Evolutionary conservation across 2,329 filamentous ascomycete species (phyloP), one percentile per base, ranked within the genome.

Genomic region (Neonectria punicea): DNA sequence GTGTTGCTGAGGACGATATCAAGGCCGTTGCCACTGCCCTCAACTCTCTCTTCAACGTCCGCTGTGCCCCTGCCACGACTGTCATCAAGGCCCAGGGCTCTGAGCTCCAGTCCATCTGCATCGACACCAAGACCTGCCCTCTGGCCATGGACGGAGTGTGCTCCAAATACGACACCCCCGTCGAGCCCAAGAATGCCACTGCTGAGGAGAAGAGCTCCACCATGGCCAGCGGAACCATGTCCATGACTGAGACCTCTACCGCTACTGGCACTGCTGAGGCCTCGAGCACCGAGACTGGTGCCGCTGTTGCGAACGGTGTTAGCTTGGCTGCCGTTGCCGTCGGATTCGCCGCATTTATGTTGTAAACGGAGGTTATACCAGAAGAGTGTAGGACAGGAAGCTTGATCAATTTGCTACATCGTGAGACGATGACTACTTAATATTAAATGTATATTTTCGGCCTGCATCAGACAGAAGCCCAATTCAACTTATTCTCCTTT

Each of bases 21-120:
- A 73, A 73, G 20, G 75, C 74, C 34, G 84, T 89, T 30, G 87
- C 80, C 64, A 78, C 67, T 34, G 80, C 83, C 2, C 83, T 90
- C 49, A 82, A 77, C 67, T 74, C 73, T 22, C 72, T 84, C 53
- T 90, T 90, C 76, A 83, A 81, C 61, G 80, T 83, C 74, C 80
- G 81, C 56, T 90, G 88, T 76, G 75, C 79, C 2, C 80, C 86
- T 0, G 72, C 81, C 18, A 77, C 79, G 1, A 79, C 79, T 3
- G 80, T 85, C 54, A 80, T 87, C 58, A 77, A 82, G 20, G 72
- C 77, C 6, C 81, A 85, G 61, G 80, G 80, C 6, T 64, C 80
- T 10, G 80, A 85, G 70, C 78, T 86, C 22, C 86, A 90, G 76
- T 79, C 83, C 59, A 87, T 90, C 68, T 90, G 87, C 79, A 84